Base-by-base conservation (phyloP, 495 filamentous ascomycete species). In the Hypoxylon lienhwacheense region DNA sequence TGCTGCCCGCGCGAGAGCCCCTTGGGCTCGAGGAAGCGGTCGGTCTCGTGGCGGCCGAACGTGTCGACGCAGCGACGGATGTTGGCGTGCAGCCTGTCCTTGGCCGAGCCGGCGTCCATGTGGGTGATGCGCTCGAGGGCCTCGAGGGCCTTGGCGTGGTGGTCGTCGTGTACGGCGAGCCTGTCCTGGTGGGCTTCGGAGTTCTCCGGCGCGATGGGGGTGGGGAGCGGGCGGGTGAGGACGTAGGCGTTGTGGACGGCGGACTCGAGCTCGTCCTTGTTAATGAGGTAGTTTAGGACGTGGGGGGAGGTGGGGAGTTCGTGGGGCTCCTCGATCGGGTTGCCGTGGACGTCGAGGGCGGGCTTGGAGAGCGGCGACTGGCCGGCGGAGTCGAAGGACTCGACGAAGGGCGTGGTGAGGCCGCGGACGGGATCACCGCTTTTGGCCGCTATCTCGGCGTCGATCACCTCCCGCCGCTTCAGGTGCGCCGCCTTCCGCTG, bases 1-100 rank as follows among this genome's bases (percentile, higher is more conserved):
- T 76, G 72, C 37, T 75, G 68, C 25, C 59, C 65, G 14, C 61
- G 63, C 0, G 68, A 70, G 5, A 63, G 63, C 25, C 73, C 59
- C 52, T 83, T 84, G 2, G 82, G 79, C 12, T 77, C 74, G 2
- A 97, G 74, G 1, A 66, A 64, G 0, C 63, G 24, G 70, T 99
- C 93, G n/a, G 93, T 97, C 55, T 83, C 79, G 76, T 97, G 93
- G 33, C 93, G 81, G 10, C 93, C 93, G 61, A 98, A 97, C 0
- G 80, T 85, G 53, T 89, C 81, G 57, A 98, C 85, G 67, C 90
- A 95, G 22, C 87, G 81, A 49, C 86, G 79, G 53, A 87, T 85
- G 67, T 95, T 95, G 56, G 86, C 83, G 32, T 89, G 85, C 50
- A 84, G 82, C 34, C 80, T 80, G 55, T 95, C 90, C 70, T 87